These are phyloP conservation scores for Colletotrichum euphorbiae DNA, from an alignment of 2,329 filamentous ascomycete species.

Conservation along the genomic window DNA sequence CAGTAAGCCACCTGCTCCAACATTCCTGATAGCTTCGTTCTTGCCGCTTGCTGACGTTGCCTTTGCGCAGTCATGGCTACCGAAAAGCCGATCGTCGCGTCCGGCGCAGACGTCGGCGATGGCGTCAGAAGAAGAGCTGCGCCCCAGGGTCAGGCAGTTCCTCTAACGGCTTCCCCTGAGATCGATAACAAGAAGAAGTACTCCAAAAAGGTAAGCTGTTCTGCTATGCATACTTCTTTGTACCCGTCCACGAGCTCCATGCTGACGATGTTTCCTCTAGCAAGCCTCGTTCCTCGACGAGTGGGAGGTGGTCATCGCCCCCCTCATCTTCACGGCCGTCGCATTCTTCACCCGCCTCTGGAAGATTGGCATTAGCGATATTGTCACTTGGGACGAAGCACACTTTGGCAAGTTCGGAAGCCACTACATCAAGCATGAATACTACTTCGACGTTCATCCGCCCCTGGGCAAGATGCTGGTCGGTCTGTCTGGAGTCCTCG, in stretches of 20 bases:
- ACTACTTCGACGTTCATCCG: conserved; percentile 93
- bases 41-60: conserved; percentile 32
- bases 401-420: conserved; percentile 97
- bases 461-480: conserved; percentile 99
- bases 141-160: conserved; percentile 55
- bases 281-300: conserved; percentile 70
- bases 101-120: conserved; percentile 69
- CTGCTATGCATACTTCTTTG: background rate
- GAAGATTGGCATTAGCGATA: conserved; percentile 76
- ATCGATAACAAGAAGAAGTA: conserved; percentile 71
- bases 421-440: conserved; percentile 98
- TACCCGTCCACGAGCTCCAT: conserved; percentile 14
- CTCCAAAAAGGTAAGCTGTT: conserved; percentile 62
- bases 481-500: conserved; percentile 93
- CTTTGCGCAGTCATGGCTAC: conserved; percentile 59
- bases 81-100: conserved; percentile 67
- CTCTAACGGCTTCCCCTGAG: conserved; percentile 54
- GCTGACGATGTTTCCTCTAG: conserved; percentile 47
- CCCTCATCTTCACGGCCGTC: conserved; percentile 70
- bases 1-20: conserved; percentile 1
- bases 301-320: conserved; percentile 72
- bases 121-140: conserved; percentile 68
- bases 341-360: conserved; percentile 76
- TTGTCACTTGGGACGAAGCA: conserved; percentile 76
- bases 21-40: conserved; percentile 11